Base-by-base conservation (phyloP, 306 rosid genomes). In the Ceratonia siliqua region DNA sequence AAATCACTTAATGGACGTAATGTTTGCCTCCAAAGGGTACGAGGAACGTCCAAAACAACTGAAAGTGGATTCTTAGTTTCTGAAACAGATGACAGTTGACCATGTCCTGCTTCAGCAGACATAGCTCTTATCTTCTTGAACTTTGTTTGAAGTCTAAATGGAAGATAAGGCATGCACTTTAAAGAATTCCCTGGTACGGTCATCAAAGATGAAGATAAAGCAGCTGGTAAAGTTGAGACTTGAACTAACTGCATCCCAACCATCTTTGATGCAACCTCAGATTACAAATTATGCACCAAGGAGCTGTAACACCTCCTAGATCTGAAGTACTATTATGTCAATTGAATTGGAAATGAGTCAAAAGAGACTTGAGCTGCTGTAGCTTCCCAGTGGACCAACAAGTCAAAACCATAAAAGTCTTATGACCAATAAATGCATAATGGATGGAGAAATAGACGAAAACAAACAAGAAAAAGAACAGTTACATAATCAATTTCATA, bases 1-100 rank as follows among this genome's bases (percentile, higher is more conserved):
- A 88, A 94, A 79, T 94, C 91, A 70, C 90, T 83, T 80, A 94
- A 56, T 4, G 98, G 97, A 38, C 85, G 93, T 45, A 87, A 50
- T 0, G 96, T 90, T 84, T 76, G 85, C 92, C 72, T 87, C 98
- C 96, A 91, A 57, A 91, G 2, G 11, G 77, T 74, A 28, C 73
- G 80, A 50, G 97, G 98, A 75, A 81, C 82, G 68, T 89, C 94
- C 57, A 89, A 75, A 68, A 88, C 85, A 72, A 77, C 80, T 14
- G 78, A 63, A 67, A 94, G 82, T 4, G 85, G 91, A 77, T 79
- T 91, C 84, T 61, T 84, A 65, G 83, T 55, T 68, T 77, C 96
- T 5, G 88, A 73, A 70, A 82, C 48, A 54, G 96, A 81, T 3
- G 90, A 79, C 0, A 75, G 87, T 72, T 85, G 87, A 58, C 62